Base-by-base conservation (phyloP, 306 rosid species). In the Hippophae tibetana region DNA sequence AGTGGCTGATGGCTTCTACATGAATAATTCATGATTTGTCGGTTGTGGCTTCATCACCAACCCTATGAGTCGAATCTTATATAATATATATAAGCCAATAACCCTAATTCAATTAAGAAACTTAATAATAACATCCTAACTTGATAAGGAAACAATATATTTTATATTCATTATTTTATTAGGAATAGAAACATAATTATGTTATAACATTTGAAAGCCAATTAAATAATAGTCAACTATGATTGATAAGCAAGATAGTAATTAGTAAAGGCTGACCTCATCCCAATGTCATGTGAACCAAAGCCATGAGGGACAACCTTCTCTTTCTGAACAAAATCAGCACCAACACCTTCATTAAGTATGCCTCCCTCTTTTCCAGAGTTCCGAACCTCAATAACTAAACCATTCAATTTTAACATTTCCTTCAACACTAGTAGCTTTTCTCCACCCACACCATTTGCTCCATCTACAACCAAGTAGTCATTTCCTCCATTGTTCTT, bases 241-340 rank as follows among this genome's bases (percentile, higher is more conserved):
- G 13, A 13, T 47, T 47, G 50, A 47, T 47, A 47, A 13, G 10
- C 10, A 47, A 47, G 10, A 47, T 47, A 9, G 50, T 12, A 46
- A 46, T 46, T 9, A 9, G 8, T 43, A 42, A 18, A 11, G 38
- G 61, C 93, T 73, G 68, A 92, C 98, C 96, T 87, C 65, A 67
- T 68, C 67, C 90, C 89, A 26, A 78, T 68, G 25, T 92, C 93
- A 51, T 78, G 71, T 12, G 86, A 72, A 65, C 84, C 78, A 81
- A 92, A 85, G 38, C 84, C 70, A 58, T 40, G 58, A 0, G 98
- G 95, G 71, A 72, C 82, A 55, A 78, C 77, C 82, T 88, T 92
- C 82, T 92, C 98, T 77, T 92, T 92, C 77, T 92, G 98, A 83
- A 87, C 98, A 69, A 74, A 88, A 83, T 87, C 98, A 60, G 98